Percentiles rank a stretch among this genome's conserved stretches.
phyloP scores from a whole-genome alignment of 345 rosid species.

The Raphanus sativus region DNA sequence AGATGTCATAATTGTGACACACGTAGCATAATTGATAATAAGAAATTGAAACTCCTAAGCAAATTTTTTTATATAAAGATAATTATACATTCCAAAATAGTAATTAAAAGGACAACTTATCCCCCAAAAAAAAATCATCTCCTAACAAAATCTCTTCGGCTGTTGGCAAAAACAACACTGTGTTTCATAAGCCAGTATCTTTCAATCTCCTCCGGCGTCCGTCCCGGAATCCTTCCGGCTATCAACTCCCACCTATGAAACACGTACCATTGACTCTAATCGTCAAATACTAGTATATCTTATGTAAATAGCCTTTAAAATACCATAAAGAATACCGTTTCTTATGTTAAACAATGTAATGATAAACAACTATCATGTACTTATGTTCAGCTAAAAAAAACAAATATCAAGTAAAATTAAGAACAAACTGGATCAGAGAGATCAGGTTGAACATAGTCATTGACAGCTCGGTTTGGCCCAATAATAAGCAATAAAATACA shows the following conservation, averaged over 20 bases:
- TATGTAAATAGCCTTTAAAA: not conserved
- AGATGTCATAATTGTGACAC: no score
- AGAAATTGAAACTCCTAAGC: no score
- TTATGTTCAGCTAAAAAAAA: no score
- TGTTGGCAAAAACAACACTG: constrained; percentile 46
- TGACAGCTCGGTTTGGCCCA: constrained; percentile 6
- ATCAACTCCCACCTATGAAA: constrained; percentile 71
- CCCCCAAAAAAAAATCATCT: not conserved
- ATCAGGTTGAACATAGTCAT: not conserved
- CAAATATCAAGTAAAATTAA: no score
- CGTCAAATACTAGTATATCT: not conserved
- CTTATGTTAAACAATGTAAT: no score
- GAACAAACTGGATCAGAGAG: not conserved
- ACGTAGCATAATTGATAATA: no score
- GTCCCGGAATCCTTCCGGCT: constrained; percentile 80
- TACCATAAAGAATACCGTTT: not conserved
- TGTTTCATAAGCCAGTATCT: constrained; percentile 92
- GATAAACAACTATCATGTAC: no score
- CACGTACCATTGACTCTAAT: not conserved
- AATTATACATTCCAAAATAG: no score
- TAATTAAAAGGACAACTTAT: no score
- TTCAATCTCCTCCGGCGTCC: constrained; percentile 85
- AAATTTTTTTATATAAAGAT: no score
- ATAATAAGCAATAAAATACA: not conserved
- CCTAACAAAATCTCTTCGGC: constrained; percentile 42